Evolutionary conservation across 2,329 filamentous ascomycete genomes (phyloP).

Genomic region (Apiospora phragmitis): DNA sequence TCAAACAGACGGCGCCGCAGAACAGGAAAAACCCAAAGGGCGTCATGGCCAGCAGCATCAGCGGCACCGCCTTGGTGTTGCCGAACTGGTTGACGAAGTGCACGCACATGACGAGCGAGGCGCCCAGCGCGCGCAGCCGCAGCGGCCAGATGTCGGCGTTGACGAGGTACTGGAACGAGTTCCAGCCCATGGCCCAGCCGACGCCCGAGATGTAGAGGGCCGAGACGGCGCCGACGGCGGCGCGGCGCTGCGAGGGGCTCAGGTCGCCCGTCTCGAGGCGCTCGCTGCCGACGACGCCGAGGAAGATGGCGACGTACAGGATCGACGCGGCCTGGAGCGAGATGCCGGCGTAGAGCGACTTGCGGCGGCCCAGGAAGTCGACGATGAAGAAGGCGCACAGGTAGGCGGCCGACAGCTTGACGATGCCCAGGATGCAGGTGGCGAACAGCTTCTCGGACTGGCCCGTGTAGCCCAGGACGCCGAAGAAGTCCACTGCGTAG

Average conservation of each 20-base stretch:
- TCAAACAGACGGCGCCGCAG: conserved; percentile 66
- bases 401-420: conserved; percentile 53
- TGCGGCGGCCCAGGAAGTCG: conserved; percentile 58
- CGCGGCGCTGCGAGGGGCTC: conserved; percentile 31
- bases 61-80: conserved; percentile 54
- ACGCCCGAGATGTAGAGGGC: conserved; percentile 50
- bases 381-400: conserved; percentile 60
- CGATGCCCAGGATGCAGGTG: conserved; percentile 57
- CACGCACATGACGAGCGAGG: conserved; percentile 55
- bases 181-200: conserved; percentile 50
- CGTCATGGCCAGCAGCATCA: conserved; percentile 47
- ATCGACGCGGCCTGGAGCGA: conserved; percentile 38
- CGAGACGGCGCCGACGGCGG: conserved; percentile 49
- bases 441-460: conserved; percentile 55
- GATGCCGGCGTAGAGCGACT: conserved; percentile 39
- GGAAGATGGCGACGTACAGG: conserved; percentile 40
- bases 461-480: conserved; percentile 53
- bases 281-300: conserved; percentile 44
- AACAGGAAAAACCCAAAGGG: conserved; percentile 40
- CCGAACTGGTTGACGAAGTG: conserved; percentile 60
- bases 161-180: conserved; percentile 56
- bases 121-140: conserved; percentile 16
- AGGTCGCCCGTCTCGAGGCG: conserved; percentile 42
- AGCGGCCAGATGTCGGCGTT: conserved; percentile 49
- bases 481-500: conserved; percentile 57